These are phyloP conservation scores for Ilyonectria destructans DNA, from an alignment of 2,329 filamentous ascomycete species.

Conservation along the genomic window DNA sequence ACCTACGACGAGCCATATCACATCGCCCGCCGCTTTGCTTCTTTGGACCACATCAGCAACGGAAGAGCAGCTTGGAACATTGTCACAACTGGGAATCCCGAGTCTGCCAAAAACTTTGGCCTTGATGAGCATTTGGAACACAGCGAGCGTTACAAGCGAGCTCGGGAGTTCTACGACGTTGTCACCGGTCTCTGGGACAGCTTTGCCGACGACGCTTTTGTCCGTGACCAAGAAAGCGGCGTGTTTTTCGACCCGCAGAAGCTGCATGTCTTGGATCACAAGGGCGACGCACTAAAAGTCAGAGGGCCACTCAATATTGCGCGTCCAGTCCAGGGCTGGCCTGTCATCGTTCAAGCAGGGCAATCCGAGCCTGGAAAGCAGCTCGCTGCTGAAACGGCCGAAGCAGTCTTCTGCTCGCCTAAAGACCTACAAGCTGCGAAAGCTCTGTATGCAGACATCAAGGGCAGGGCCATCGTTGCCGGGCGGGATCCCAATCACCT, in stretches of 20 bases:
- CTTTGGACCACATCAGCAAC: conserved; percentile 66
- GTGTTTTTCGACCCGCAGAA: conserved; percentile 67
- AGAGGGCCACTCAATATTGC: conserved; percentile 66
- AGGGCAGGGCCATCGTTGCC: conserved; percentile 61
- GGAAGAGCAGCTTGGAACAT: conserved; percentile 71
- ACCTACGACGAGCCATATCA: conserved; percentile 71
- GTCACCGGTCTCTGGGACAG: conserved; percentile 69
- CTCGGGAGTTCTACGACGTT: conserved; percentile 68
- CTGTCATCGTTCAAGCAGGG: conserved; percentile 70
- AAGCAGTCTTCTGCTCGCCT: conserved; percentile 68
- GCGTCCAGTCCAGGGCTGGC: conserved; percentile 68
- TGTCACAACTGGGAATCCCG: conserved; percentile 68
- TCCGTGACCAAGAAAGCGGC: conserved; percentile 64
- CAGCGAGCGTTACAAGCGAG: conserved; percentile 65
- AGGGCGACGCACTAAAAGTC: conserved; percentile 55
- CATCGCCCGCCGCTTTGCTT: conserved; percentile 68
- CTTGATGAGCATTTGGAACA: conserved; percentile 66
- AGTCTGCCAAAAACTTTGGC: conserved; percentile 68
- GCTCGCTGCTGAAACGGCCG: conserved; percentile 68
- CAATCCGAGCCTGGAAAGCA: conserved; percentile 68
- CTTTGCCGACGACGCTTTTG: conserved; percentile 71
- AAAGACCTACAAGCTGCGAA: conserved; percentile 63
- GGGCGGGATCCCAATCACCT: conserved; percentile 63
- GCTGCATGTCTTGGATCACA: conserved; percentile 68
- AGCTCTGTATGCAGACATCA: conserved; percentile 67